A percentile compares a stretch with the other conserved stretches of the same genome.
phyloP scores from a whole-genome alignment of 176 grass and related monocot species.

The Neostapfia colusana region DNA sequence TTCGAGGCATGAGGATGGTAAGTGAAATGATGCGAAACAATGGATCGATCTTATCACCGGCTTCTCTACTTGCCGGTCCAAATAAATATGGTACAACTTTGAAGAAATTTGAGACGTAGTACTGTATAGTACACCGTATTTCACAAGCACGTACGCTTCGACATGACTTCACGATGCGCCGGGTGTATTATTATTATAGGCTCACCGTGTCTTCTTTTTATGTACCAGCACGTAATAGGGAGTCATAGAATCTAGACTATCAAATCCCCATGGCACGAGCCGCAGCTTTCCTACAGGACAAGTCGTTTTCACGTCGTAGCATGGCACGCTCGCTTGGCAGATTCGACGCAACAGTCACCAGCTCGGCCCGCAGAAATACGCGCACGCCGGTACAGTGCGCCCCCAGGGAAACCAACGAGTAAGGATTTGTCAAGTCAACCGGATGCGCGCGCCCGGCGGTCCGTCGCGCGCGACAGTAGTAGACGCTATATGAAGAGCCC shows the following conservation, averaged over 20 bases:
- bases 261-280: constrained; percentile 38
- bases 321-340: constrained; percentile 33
- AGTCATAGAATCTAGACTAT: constrained; percentile 57
- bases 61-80: neutral
- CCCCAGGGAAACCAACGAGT: neutral
- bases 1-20: too few species aligned
- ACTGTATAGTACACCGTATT: neutral
- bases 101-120: constrained; percentile 7
- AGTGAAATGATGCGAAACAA: neutral
- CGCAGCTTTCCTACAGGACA: constrained; percentile 55
- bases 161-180: constrained; percentile 37
- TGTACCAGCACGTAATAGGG: constrained; percentile 43
- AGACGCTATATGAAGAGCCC: constrained; percentile 33
- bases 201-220: constrained; percentile 49
- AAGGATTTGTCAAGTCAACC: constrained; percentile 49
- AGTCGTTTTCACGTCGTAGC: constrained; percentile 48
- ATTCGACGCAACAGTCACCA: neutral
- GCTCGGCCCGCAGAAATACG: neutral
- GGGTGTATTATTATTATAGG: constrained; percentile 43
- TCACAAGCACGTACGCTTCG: constrained; percentile 23
- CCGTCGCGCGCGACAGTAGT: constrained; percentile 24
- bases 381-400: constrained; percentile 8
- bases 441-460: neutral
- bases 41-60: neutral
- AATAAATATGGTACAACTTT: neutral